phyloP scores from a whole-genome alignment of 2,329 filamentous ascomycete species.

The Talaromyces verruculosus region DNA sequence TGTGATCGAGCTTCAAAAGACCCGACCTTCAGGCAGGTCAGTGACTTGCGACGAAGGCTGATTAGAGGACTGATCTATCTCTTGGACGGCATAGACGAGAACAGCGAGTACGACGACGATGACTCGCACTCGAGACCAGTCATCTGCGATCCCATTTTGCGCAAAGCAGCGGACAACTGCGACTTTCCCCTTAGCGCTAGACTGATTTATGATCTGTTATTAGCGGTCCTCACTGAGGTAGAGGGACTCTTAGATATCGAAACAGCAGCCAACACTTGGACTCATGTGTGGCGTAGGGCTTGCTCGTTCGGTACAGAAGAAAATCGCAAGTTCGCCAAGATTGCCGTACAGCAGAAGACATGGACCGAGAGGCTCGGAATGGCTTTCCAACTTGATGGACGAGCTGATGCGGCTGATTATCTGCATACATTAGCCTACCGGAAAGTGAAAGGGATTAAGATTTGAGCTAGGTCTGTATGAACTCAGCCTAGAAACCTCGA shows the following conservation, averaged over 20 bases:
- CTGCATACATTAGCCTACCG: neutral
- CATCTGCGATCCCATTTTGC: constrained; percentile 17
- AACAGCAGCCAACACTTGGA: neutral
- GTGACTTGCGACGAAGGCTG: constrained; percentile 13
- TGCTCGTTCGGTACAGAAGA: constrained; percentile 21
- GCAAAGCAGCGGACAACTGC: constrained; percentile 18
- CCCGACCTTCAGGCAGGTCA: constrained; percentile 16
- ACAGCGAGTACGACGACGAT: neutral
- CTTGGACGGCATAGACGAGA: constrained; percentile 5
- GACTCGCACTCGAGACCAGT: constrained; percentile 4
- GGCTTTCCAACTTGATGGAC: constrained; percentile 23
- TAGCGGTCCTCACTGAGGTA: constrained; percentile 17
- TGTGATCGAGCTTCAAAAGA: constrained; percentile 11
- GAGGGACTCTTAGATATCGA: constrained; percentile 24
- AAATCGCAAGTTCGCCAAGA: constrained; percentile 22
- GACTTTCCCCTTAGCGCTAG: constrained; percentile 16
- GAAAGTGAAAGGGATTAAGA: neutral
- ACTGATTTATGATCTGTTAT: constrained; percentile 19
- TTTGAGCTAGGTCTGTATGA: neutral
- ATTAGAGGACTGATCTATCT: constrained; percentile 2
- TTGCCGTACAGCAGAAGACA: constrained; percentile 23
- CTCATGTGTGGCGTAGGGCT: constrained; percentile 12
- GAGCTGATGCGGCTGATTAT: constrained; percentile 9
- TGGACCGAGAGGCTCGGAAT: constrained; percentile 23
- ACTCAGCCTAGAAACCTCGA: neutral